These are phyloP conservation scores for Aquilaria sinensis DNA, from an alignment of 345 rosid genomes.

Conservation along the genomic window DNA sequence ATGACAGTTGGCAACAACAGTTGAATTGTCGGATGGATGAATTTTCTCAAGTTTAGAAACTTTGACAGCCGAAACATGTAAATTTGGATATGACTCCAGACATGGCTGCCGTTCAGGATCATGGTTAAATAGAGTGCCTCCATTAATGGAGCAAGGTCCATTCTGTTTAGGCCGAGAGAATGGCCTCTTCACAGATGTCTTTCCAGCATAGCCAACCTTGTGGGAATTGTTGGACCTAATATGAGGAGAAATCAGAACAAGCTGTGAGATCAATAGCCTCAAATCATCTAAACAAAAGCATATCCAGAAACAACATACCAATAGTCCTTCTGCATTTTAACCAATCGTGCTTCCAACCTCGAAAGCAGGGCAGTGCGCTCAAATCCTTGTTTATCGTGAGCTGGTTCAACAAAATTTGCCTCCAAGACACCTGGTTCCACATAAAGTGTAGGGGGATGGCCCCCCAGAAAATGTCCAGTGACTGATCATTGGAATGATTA, in stretches of 20 bases:
- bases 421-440: constrained; percentile 45
- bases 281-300: background rate
- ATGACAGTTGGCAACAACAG: constrained; percentile 10
- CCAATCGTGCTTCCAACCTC: constrained; percentile 47
- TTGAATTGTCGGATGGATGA: background rate
- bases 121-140: background rate
- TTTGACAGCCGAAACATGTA: no score
- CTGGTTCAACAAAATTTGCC: constrained; percentile 79
- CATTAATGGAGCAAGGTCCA: constrained; percentile 2
- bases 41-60: no score
- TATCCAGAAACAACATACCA: constrained; percentile 30
- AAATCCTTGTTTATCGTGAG: constrained; percentile 86
- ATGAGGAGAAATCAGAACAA: constrained; percentile 6
- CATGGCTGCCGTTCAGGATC: no score
- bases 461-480: background rate
- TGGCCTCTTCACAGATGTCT: constrained; percentile 20
- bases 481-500: background rate
- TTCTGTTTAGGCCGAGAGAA: constrained; percentile 11
- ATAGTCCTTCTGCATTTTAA: constrained; percentile 39
- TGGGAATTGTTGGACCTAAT: constrained; percentile 55
- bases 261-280: constrained; percentile 1
- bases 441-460: background rate
- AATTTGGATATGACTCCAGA: no score
- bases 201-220: constrained; percentile 52
- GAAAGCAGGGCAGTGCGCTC: constrained; percentile 56